Evolutionary conservation across 129 eudicot species (phyloP).

Genomic region (Flaveria robusta): DNA sequence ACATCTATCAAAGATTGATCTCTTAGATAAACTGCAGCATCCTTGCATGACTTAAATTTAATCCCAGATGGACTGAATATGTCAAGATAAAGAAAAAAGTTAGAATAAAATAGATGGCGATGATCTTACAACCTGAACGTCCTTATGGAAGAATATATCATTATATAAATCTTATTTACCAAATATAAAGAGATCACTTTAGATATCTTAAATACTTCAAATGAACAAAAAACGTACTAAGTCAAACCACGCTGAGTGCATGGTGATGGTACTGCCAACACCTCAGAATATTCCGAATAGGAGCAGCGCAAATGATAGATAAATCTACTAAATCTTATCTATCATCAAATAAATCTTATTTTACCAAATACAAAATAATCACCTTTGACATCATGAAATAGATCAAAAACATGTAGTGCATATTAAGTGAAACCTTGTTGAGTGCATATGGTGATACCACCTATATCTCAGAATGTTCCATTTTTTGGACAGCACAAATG

Average conservation of each 20-base stretch:
- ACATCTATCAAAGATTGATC: conserved; percentile 27
- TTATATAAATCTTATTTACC: conserved; percentile 8
- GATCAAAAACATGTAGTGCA: conserved; percentile 1
- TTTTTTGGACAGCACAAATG: background rate
- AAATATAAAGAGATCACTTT: background rate
- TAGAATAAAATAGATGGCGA: background rate
- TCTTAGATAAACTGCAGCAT: conserved; percentile 30
- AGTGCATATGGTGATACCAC: conserved; percentile 9
- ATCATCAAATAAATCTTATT: background rate
- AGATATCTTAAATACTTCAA: background rate
- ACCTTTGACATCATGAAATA: background rate
- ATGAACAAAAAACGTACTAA: background rate
- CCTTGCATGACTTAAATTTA: conserved; percentile 29
- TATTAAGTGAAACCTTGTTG: background rate
- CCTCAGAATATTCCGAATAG: background rate
- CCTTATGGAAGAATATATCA: background rate
- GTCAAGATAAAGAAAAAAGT: conserved; percentile 22
- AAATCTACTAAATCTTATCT: background rate
- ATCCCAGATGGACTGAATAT: conserved; percentile 33
- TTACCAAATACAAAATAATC: background rate
- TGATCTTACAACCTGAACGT: background rate
- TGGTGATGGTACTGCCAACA: conserved; percentile 10
- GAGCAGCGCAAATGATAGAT: background rate
- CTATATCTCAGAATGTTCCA: background rate
- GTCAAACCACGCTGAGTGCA: conserved; percentile 9